phyloP scores from a whole-genome alignment of 2,329 filamentous ascomycete species.

The Chrysoporthe puriensis region DNA sequence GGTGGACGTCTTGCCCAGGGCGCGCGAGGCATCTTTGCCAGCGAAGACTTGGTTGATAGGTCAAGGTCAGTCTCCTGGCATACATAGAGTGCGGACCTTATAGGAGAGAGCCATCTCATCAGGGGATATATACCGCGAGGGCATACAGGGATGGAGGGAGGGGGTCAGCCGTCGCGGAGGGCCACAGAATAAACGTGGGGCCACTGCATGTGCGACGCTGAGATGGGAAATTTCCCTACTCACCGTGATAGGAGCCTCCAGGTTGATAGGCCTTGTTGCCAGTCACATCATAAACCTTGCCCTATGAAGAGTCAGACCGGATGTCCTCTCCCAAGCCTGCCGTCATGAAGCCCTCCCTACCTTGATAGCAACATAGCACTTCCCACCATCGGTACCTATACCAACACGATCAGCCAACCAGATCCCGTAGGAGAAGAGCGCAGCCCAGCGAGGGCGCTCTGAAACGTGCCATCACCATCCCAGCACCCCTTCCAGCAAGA shows the following conservation, averaged over 20 bases:
- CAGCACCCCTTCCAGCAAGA: not conserved
- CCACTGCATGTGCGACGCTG: not conserved
- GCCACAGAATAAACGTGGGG: not conserved
- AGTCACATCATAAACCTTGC: conserved; percentile 91
- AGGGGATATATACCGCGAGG: not conserved
- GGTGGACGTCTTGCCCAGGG: conserved; percentile 82
- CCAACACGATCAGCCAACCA: conserved; percentile 9
- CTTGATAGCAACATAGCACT: conserved; percentile 73
- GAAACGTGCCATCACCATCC: not conserved
- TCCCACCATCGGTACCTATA: conserved; percentile 65
- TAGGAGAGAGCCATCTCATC: too few relatives aligned
- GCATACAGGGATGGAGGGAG: not conserved
- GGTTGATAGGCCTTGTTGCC: conserved; percentile 86
- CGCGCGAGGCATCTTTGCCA: conserved; percentile 93
- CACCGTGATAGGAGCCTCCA: conserved; percentile 84
- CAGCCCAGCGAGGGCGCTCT: not conserved
- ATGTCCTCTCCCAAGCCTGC: conserved; percentile 51
- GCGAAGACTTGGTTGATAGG: conserved; percentile 73
- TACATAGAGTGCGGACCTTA: not conserved
- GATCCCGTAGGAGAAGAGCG: not conserved
- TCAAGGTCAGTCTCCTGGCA: conserved; percentile 2
- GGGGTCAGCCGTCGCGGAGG: not conserved
- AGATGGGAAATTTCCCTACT: conserved; percentile 35
- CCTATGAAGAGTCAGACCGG: conserved; percentile 57
- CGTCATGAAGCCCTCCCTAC: conserved; percentile 49